These are phyloP conservation scores for Fusarium fracticaudum DNA, from an alignment of 2,329 filamentous ascomycete species.

Conservation along the genomic window DNA sequence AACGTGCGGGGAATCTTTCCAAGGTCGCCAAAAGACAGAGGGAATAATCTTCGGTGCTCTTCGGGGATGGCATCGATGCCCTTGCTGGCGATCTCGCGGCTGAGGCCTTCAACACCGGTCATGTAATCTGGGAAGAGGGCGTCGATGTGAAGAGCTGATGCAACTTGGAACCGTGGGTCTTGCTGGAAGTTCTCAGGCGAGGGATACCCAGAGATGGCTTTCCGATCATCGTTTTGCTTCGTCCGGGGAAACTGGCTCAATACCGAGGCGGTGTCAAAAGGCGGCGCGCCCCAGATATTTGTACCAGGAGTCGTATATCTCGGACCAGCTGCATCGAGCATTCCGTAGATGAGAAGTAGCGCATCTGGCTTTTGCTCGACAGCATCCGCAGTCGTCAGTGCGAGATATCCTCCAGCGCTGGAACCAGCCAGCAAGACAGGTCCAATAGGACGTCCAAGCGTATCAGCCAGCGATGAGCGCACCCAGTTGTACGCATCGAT, in stretches of 20 bases:
- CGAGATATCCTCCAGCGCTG: slow-evolving; percentile 35
- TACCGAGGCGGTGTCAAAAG: slow-evolving; percentile 17
- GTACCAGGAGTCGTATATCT: slow-evolving; percentile 28
- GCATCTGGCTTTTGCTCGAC: slow-evolving; percentile 13
- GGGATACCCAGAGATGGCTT: slow-evolving; percentile 11
- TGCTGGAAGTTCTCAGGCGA: background rate
- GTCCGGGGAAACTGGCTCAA: slow-evolving; percentile 19
- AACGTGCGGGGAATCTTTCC: slow-evolving; percentile 23
- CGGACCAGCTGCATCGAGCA: slow-evolving; percentile 18
- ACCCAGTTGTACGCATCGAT: slow-evolving; percentile 38
- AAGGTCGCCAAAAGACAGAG: slow-evolving; percentile 22
- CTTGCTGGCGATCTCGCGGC: slow-evolving; percentile 6
- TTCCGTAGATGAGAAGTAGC: slow-evolving; percentile 29
- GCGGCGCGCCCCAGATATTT: slow-evolving; percentile 17
- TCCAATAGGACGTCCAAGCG: slow-evolving; percentile 12
- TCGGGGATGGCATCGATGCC: slow-evolving; percentile 18
- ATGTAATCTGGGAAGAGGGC: slow-evolving; percentile 37
- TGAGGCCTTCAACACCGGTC: slow-evolving; percentile 18
- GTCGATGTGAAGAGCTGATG: slow-evolving; percentile 31
- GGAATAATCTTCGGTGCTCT: slow-evolving; percentile 22
- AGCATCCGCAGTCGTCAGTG: slow-evolving; percentile 16
- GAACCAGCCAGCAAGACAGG: slow-evolving; percentile 31
- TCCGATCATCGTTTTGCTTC: slow-evolving; percentile 6
- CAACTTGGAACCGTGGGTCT: slow-evolving; percentile 2
- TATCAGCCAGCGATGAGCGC: background rate